Conservation (phyloP, 768 basidiomycete genomes). For the Trichaptum fuscoviolaceum region DNA sequence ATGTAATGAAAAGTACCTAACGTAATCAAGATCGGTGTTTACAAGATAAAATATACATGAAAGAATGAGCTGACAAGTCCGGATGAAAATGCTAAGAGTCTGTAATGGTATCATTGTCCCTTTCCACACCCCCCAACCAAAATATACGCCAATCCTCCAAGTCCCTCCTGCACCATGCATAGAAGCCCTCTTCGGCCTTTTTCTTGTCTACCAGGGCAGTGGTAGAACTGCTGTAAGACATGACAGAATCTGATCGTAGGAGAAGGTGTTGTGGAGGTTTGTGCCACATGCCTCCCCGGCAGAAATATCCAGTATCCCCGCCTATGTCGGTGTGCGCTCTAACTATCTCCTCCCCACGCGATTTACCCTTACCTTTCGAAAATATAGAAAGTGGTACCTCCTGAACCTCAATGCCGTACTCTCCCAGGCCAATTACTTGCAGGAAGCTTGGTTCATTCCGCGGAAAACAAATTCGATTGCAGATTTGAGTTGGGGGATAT, state of each 20-base stretch:
- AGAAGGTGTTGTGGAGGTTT: slow-evolving; percentile 29
- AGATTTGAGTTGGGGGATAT: slow-evolving; percentile 47
- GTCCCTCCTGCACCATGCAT: slow-evolving; percentile 76
- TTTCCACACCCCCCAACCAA: slow-evolving; percentile 66
- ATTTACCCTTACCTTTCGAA: slow-evolving; percentile 40
- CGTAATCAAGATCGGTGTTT: background rate
- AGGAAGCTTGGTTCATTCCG: slow-evolving; percentile 39
- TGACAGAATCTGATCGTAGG: slow-evolving; percentile 38
- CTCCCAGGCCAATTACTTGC: slow-evolving; percentile 66
- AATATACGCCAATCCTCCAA: slow-evolving; percentile 73
- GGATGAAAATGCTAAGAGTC: background rate
- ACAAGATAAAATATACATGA: background rate
- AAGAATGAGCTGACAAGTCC: background rate
- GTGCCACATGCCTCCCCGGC: slow-evolving; percentile 47
- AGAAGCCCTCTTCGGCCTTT: slow-evolving; percentile 58
- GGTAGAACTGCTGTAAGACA: slow-evolving; percentile 46
- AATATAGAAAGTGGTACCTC: slow-evolving; percentile 57
- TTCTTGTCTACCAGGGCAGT: slow-evolving; percentile 43
- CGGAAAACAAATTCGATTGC: slow-evolving; percentile 43
- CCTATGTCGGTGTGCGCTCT: slow-evolving; percentile 61
- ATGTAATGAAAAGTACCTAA: background rate
- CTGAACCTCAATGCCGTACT: slow-evolving; percentile 69
- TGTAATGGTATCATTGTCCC: slow-evolving; percentile 16
- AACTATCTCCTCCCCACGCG: slow-evolving; percentile 39
- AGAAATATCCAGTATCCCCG: slow-evolving; percentile 56